These are phyloP conservation scores for Neofusicoccum kwambonambiense DNA, from an alignment of 2,329 filamentous ascomycete species.

Conservation along the genomic window DNA sequence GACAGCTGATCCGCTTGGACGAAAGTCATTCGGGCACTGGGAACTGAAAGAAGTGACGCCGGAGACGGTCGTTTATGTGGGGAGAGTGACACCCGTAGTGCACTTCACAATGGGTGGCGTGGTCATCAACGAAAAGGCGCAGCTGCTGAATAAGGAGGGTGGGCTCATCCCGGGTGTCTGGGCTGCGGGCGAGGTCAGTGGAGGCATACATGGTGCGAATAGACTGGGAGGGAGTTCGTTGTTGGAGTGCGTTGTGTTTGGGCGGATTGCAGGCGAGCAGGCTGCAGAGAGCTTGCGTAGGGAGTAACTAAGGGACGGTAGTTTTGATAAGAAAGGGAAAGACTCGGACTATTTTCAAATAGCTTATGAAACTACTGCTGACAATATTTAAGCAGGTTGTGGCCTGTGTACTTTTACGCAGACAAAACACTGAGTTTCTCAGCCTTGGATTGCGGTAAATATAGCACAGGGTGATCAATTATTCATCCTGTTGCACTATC, in stretches of 20 bases:
- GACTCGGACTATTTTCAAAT: too few species aligned
- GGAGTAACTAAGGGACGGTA: background rate
- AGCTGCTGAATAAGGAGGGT: slow-evolving; percentile 48
- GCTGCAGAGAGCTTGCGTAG: background rate
- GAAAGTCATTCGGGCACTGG: slow-evolving; percentile 58
- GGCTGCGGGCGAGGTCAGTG: slow-evolving; percentile 64
- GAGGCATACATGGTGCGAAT: slow-evolving; percentile 64
- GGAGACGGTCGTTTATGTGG: slow-evolving; percentile 57
- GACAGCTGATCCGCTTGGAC: slow-evolving; percentile 46
- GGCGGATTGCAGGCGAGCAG: slow-evolving; percentile 53
- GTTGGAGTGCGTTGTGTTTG: slow-evolving; percentile 64
- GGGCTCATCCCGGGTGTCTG: slow-evolving; percentile 56
- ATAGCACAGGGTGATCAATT: too few species aligned
- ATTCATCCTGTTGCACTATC: too few species aligned
- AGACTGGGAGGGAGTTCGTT: slow-evolving; percentile 61
- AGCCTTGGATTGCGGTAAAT: too few species aligned
- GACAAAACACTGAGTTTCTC: too few species aligned
- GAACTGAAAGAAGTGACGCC: slow-evolving; percentile 46
- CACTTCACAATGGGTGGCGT: slow-evolving; percentile 69
- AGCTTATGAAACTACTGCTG: too few species aligned
- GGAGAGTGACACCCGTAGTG: slow-evolving; percentile 61
- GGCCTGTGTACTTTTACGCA: too few species aligned
- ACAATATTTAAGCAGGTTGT: too few species aligned
- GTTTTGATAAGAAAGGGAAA: too few species aligned
- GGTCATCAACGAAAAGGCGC: slow-evolving; percentile 53